Base-by-base conservation (phyloP, 164 flowering plant species). In the Echeveria elegans region DNA sequence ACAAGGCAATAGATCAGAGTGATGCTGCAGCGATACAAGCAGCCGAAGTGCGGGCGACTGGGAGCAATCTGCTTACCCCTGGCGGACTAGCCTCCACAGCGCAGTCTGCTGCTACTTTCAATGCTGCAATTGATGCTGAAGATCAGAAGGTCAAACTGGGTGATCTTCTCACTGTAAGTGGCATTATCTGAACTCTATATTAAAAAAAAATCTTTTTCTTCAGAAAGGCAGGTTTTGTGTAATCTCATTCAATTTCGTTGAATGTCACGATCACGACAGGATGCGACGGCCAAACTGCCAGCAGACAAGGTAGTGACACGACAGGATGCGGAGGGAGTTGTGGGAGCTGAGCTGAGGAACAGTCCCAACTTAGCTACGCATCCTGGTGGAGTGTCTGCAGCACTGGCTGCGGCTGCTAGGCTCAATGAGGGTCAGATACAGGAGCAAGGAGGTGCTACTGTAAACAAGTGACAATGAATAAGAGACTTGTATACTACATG, bases 11-110 rank as follows among this genome's bases (percentile, higher is more conserved):
- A 10, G 83, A 78, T 19, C 72, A 75, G 65, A 80, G 82, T 36
- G 86, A 87, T 41, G 86, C 89, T 0, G 82, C 89, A 0, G 86
- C 86, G 5, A 82, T 85, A 24, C 83, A 82, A 63, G 92, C 86
- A 0, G 86, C 88, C 2, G 86, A 83, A 72, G 74, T 74, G 5
- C 72, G 85, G 70, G 89, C 86, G 0, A 78, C 83, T 0, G 86
- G 92, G 4, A 48, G 64, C 21, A 77, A 18, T n/a, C 50, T 48
- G 8, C 30, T 76, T 2, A 52, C 30, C 14, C 81, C 82, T 1
- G 80, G 78, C 3, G 84, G 84, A 3, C 66, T 79, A 0, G 83
- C 76, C 0, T 80, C 87, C 2, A 50, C 71, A 1, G 87, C 88
- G 60, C 83, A 79, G 37, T 73, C 83, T 1, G 87, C 87, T 0